Evolutionary conservation across 805 yeast genomes (phyloP).

Genomic region (Kuraishia molischiana): DNA sequence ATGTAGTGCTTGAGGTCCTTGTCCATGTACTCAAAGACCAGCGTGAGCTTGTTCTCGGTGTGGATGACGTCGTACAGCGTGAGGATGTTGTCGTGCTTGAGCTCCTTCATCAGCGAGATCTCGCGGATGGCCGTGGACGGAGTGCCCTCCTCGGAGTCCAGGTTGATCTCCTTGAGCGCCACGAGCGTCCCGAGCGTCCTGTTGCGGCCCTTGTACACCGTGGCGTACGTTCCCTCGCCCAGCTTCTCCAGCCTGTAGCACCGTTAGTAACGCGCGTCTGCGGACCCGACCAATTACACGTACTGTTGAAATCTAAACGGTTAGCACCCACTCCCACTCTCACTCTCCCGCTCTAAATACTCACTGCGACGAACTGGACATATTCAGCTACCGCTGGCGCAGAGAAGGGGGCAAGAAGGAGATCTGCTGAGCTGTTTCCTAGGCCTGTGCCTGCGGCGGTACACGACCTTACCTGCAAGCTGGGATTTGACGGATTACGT

Average conservation of each 20-base stretch:
- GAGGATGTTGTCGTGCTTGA: slow-evolving; percentile 87
- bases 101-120: slow-evolving; percentile 89
- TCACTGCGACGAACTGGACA: slow-evolving; percentile 29
- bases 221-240: slow-evolving; percentile 96
- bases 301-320: slow-evolving; percentile 23
- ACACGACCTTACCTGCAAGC: too few species aligned
- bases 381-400: too few species aligned
- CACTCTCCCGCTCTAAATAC: too few species aligned
- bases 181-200: slow-evolving; percentile 81
- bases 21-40: slow-evolving; percentile 92
- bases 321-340: too few species aligned
- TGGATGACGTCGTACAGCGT: slow-evolving; percentile 92
- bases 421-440: too few species aligned
- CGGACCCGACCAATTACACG: slow-evolving; percentile 6
- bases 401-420: too few species aligned
- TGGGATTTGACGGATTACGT: not conserved
- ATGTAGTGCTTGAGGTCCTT: slow-evolving; percentile 88
- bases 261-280: too few species aligned
- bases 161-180: slow-evolving; percentile 88
- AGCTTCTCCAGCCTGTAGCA: slow-evolving; percentile 69
- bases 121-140: slow-evolving; percentile 98
- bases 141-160: slow-evolving; percentile 96
- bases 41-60: slow-evolving; percentile 88
- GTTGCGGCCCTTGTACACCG: slow-evolving; percentile 93
- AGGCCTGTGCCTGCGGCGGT: too few species aligned